These are phyloP conservation scores for Wallacemonas sp. DNA, from an alignment of 208 protist species.

Conservation along the genomic window DNA sequence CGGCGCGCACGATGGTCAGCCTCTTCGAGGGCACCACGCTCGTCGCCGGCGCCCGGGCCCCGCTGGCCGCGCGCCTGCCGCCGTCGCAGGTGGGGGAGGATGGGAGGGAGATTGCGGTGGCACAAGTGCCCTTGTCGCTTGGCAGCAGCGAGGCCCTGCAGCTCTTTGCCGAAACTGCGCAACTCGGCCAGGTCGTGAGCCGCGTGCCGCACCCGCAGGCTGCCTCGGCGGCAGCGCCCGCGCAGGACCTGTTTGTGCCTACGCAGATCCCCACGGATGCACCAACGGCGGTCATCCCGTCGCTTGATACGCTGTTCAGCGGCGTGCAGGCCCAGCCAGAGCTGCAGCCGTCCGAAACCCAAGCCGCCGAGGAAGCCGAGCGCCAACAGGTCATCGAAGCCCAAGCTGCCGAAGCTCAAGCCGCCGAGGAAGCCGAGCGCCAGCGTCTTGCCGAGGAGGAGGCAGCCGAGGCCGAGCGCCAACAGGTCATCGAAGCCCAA, in stretches of 20 bases:
- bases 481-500: neutral
- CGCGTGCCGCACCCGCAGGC: neutral
- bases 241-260: neutral
- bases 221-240: neutral
- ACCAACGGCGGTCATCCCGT: neutral
- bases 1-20: conserved; percentile 40
- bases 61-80: neutral
- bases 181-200: neutral
- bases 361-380: neutral
- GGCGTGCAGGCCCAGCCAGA: neutral
- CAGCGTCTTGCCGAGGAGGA: neutral
- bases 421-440: neutral
- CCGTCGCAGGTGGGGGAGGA: conserved; percentile 7
- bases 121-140: neutral
- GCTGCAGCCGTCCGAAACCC: neutral
- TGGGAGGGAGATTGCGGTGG: conserved; percentile 22
- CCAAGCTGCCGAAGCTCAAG: conserved; percentile 4
- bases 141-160: neutral
- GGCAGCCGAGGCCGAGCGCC: neutral
- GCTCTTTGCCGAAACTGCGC: neutral
- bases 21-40: conserved; percentile 32
- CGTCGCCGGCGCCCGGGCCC: neutral
- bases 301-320: neutral
- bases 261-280: neutral
- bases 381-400: neutral